Evolutionary conservation across 495 filamentous ascomycete species (phyloP), one percentile per base, ranked within the genome.

Genomic region (Thermothielavioides terrestris): DNA sequence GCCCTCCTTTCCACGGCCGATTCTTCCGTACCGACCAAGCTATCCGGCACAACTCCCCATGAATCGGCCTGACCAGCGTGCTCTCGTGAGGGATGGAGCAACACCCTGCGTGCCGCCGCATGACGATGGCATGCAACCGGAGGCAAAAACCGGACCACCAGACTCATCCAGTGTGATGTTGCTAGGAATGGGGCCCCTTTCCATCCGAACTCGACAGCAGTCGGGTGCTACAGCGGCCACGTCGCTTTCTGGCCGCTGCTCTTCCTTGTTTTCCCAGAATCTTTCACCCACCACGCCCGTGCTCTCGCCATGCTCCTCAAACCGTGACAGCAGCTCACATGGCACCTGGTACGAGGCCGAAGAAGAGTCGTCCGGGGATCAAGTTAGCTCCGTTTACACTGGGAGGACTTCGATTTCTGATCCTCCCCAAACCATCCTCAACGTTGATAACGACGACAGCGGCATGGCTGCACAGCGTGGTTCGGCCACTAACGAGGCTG

Each of bases 281-380:
- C n/a, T 36, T 3, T 56, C 60, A 26, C 55, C 56, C 3, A 49
- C 55, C 18, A 48, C 47, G 1, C 48, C 46, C 8, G 25, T 39
- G 0, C 54, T 59, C 6, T 48, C 49, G 15, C 43, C 46, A 9
- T 38, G 34, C 11, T 32, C 44, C 36, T 20, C 43, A 15, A 43
- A 42, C 20, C 1, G 23, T 40, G 57, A 35, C 47, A n/a, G 23
- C 20, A 51, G 49, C 42, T 25, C 28, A 8, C 44, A 59, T 9
- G 49, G 60, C 28, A 66, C 57, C 17, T 72, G 68, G 68, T 64
- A 60, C 27, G 65, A 69, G 32, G 55, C 54, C 18, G 64, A 70
- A 7, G 42, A 25, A n/a, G 62, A 63, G 10, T 36, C 34, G 26
- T 22, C 35, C 6, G 25, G 25, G 9, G 27, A 52, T n/a, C 34